These are phyloP conservation scores for Parascedosporium putredinis DNA, from an alignment of 2,329 filamentous ascomycete genomes.

Conservation along the genomic window DNA sequence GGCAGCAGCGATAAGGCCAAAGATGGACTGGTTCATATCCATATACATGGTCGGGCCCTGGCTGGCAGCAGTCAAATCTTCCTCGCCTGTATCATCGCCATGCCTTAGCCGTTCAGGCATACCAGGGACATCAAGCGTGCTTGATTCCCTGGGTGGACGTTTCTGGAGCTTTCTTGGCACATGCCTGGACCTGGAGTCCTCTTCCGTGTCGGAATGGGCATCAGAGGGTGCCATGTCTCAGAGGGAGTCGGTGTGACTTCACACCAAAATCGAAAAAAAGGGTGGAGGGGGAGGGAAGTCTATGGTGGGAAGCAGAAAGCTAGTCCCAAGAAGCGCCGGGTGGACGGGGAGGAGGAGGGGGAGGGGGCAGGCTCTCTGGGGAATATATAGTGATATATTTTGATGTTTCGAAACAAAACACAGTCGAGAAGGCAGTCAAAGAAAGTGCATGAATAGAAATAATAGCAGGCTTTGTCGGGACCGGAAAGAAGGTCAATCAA, in stretches of 20 bases:
- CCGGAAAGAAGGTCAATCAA: neutral
- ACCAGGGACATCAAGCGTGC: constrained; percentile 18
- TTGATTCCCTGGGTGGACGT: constrained; percentile 2
- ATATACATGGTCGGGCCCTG: constrained; percentile 41
- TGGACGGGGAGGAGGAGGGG: no score
- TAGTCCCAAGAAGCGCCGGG: no score
- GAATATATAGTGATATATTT: no score
- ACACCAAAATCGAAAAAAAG: neutral
- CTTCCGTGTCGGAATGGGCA: neutral
- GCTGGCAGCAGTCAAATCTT: constrained; percentile 33
- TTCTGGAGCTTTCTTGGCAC: constrained; percentile 6
- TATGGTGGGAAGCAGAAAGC: no score
- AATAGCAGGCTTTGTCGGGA: neutral
- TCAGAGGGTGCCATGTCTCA: constrained; percentile 3
- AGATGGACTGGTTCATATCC: constrained; percentile 90
- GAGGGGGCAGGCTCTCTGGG: no score
- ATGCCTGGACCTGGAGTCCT: neutral
- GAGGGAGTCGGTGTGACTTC: constrained; percentile 1
- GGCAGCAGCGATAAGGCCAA: constrained; percentile 82
- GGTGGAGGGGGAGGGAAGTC: neutral
- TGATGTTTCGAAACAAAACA: no score
- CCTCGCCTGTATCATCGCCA: constrained; percentile 36
- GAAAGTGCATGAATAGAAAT: neutral
- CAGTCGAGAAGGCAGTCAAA: neutral
- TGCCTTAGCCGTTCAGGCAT: constrained; percentile 44